Evolutionary conservation across 345 rosid genomes (phyloP).

Genomic region (Salix exigua): DNA sequence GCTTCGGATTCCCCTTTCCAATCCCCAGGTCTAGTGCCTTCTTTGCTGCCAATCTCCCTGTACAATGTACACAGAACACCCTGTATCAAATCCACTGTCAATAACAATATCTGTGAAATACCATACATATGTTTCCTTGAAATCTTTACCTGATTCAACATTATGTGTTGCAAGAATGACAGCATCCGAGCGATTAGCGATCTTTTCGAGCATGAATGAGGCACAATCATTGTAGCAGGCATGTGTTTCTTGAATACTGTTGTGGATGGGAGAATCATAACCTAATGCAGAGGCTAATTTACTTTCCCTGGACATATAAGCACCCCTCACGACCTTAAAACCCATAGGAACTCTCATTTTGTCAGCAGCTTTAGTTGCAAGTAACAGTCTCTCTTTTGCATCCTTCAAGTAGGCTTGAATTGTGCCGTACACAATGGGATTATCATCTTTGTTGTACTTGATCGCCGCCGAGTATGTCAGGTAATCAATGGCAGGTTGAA

Average conservation of each 20-base stretch:
- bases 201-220: slow-evolving; percentile 58
- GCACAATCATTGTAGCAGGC: slow-evolving; percentile 74
- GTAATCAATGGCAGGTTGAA: slow-evolving; percentile 89
- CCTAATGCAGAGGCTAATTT: slow-evolving; percentile 62
- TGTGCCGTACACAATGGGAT: slow-evolving; percentile 60
- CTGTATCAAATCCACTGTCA: background rate
- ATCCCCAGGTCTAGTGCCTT: slow-evolving; percentile 70
- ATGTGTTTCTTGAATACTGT: slow-evolving; percentile 65
- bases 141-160: slow-evolving; percentile 55
- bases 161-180: slow-evolving; percentile 93
- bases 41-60: slow-evolving; percentile 59
- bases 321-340: slow-evolving; percentile 81
- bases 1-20: slow-evolving; percentile 37
- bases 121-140: background rate
- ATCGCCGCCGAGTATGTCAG: slow-evolving; percentile 59
- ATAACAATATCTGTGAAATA: background rate
- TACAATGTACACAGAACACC: background rate
- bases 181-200: slow-evolving; percentile 50
- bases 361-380: slow-evolving; percentile 49
- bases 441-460: slow-evolving; percentile 40
- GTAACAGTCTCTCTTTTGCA: slow-evolving; percentile 54
- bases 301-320: slow-evolving; percentile 73
- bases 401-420: slow-evolving; percentile 84
- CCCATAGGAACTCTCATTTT: slow-evolving; percentile 65
- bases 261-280: slow-evolving; percentile 67